Percentiles rank a stretch among this genome's conserved stretches.
phyloP scores from a whole-genome alignment of 176 grass and related monocot genomes.

The Stipa capillata region DNA sequence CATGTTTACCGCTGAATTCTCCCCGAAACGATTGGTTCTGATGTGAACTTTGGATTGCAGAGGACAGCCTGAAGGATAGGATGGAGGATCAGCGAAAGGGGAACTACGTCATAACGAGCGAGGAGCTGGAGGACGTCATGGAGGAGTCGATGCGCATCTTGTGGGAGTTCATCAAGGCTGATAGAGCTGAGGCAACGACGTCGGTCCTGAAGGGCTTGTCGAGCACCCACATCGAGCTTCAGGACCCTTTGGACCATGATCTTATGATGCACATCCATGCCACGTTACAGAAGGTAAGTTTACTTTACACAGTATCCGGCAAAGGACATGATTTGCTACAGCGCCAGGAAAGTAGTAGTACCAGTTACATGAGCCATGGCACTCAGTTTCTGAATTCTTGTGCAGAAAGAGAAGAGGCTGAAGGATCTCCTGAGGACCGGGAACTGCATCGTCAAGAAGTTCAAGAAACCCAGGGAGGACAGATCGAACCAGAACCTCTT shows the following conservation, averaged over 20 bases:
- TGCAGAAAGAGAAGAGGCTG: conserved; percentile 86
- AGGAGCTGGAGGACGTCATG: conserved; percentile 75
- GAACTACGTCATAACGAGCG: conserved; percentile 52
- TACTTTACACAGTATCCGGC: background rate
- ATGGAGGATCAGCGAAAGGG: conserved; percentile 76
- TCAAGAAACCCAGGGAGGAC: conserved; percentile 93
- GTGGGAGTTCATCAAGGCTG: conserved; percentile 92
- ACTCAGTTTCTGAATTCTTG: background rate
- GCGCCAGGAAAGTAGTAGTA: background rate
- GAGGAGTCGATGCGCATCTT: conserved; percentile 71
- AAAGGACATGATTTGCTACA: conserved; percentile 7
- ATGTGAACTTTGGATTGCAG: conserved; percentile 34
- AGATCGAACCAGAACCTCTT: conserved; percentile 73
- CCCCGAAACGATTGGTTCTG: background rate
- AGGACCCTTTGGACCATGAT: conserved; percentile 57
- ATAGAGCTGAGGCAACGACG: conserved; percentile 48
- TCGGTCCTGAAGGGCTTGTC: conserved; percentile 61
- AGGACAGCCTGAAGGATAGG: conserved; percentile 78
- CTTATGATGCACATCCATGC: conserved; percentile 61
- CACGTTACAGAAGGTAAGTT: conserved; percentile 69
- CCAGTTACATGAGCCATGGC: background rate
- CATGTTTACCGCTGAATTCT: background rate
- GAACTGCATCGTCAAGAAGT: conserved; percentile 95
- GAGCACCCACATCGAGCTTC: conserved; percentile 51
- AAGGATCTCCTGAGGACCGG: conserved; percentile 83